Evolutionary conservation across 306 rosid species (phyloP), one percentile per base, ranked within the genome.

Genomic region (Acacia acuminata): DNA sequence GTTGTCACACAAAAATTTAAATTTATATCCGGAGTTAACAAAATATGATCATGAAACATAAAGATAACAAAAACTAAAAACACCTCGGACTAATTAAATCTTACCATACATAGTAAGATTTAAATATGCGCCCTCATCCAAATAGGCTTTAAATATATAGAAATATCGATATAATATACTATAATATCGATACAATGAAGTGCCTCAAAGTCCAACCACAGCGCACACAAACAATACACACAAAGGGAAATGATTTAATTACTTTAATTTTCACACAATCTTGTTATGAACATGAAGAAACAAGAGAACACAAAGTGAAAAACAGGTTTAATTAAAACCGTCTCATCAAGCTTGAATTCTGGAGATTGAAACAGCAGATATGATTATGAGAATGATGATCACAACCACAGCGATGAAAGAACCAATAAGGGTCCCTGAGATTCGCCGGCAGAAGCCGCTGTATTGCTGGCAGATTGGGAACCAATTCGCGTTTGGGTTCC

Each of bases 371-470:
- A 86, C 44, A 3, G 92, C 73, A 8, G 89, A 81, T 47, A 77
- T 13, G 74, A 89, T 48, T 76, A 91, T 86, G 64, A 89, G 85
- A 30, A 90, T 48, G 8, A 88, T 50, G 8, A 92, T 77, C 17
- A 87, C 12, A 47, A 72, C 38, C 16, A 79, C 50, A 15, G 84
- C 90, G 16, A 88, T 22, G 78, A 82, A 92, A 67, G 93, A 88
- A 30, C 96, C 96, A 32, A 92, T 70, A 10, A 92, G 82, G 40
- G 94, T 82, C 4, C 87, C 94, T 1, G 91, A 90, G 71, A 75
- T 71, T 16, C 86, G 89, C 43, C 25, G 47, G 17, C 92, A 92
- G 86, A 90, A 90, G 82, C 36, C 51, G 66, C 84, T 66, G 84
- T 73, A 90, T 77, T 90, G 96, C 75, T 53, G 82, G 81, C 94